Evolutionary conservation across 78 protist genomes (phyloP), one percentile per base, ranked within the genome.

Genomic region (Dictyostelium capitatum): DNA sequence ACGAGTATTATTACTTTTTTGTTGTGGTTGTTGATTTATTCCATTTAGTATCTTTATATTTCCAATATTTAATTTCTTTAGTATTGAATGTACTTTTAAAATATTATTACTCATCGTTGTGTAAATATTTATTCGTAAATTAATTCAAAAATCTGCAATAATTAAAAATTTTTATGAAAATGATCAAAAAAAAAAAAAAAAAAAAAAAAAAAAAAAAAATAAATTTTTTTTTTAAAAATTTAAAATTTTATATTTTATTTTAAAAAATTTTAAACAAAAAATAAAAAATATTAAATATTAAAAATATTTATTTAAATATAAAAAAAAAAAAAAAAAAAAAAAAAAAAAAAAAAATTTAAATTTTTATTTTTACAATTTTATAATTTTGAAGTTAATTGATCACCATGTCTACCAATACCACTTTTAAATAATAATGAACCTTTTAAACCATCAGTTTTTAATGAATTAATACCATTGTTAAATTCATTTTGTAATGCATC

Each of bases 361-460:
- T 25, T 72, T 32, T 32, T 72, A 20, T 72, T 72, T 43, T 72
- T 72, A 23, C n/a, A n/a, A n/a, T n/a, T 69, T 67, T 67, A 25
- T n/a, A 69, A 69, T 62, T 62, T 62, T 62, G 70, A 62, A 62
- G 28, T 23, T 62, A 37, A 37, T 25, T 62, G 70, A 37, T n/a
- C n/a, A 53, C 93, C 93, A 87, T 87, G 93, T 77, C 79, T 87
- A 28, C 93, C 93, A 43, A 8, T 7, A 2, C 92, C 93, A 25
- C n/a, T 43, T 48, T 12, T 30, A 50, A 87, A 87, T 28, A 2
- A 4, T 6, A 19, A 28, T 23, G 93, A 77, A 20, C 93, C 93
- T 10, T 23, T 32, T 32, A 64, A 10, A 64, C 93, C 93, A 51
- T 87, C 84, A 15, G 46, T 30, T 32, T 20, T 2, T 6, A 87